A percentile compares a stretch with the other conserved stretches of the same genome.
These are phyloP conservation scores for Heracleum sosnowskyi DNA, from an alignment of 129 eudicot species.

Conservation along the genomic window DNA sequence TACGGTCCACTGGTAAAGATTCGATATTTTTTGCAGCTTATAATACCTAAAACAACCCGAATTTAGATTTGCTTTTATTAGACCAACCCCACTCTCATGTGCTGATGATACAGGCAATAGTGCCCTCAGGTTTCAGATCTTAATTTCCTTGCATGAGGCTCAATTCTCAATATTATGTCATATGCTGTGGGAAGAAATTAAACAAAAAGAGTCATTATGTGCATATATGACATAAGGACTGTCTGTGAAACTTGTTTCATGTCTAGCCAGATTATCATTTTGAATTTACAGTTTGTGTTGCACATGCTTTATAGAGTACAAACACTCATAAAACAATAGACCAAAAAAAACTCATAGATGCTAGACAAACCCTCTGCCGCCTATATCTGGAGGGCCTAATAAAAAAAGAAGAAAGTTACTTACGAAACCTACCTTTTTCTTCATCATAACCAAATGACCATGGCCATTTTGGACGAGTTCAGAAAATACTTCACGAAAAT, in stretches of 20 bases:
- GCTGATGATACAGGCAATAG: not conserved
- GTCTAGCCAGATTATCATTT: not conserved
- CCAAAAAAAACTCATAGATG: not conserved
- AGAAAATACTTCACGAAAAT: constrained; percentile 90
- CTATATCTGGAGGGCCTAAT: not conserved
- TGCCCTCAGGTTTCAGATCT: not conserved
- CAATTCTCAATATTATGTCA: not conserved
- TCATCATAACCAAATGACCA: constrained; percentile 89
- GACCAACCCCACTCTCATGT: not conserved
- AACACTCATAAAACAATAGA: not conserved
- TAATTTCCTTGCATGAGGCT: not conserved
- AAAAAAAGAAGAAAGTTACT: not conserved
- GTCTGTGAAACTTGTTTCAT: not conserved
- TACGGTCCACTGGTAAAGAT: not conserved
- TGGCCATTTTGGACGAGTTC: constrained; percentile 99
- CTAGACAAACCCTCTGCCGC: not conserved
- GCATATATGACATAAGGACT: not conserved
- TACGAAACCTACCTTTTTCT: constrained; percentile 64
- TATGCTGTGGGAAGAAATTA: not conserved
- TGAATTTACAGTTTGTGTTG: not conserved
- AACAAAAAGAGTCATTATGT: not conserved
- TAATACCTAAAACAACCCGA: not conserved
- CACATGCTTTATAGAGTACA: not conserved
- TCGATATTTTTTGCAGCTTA: not conserved
- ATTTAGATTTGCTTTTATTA: too few species aligned